A percentile compares a stretch with the other conserved stretches of the same genome.
These are phyloP conservation scores for Rhododendron ferrugineum DNA, from an alignment of 148 eudicot genomes.

Conservation along the genomic window DNA sequence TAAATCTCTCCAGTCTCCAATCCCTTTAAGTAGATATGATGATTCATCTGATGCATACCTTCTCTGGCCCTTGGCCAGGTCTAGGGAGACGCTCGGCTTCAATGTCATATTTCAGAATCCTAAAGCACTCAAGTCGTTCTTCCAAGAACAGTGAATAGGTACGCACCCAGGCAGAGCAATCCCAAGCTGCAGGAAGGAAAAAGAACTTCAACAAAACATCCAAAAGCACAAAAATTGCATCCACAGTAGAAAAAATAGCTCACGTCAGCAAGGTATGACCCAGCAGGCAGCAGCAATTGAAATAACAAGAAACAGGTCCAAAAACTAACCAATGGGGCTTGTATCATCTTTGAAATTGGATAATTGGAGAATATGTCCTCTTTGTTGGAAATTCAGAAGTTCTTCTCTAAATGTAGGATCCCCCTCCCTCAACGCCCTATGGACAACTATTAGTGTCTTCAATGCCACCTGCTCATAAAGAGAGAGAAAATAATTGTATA, in stretches of 20 bases:
- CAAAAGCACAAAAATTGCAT: neutral
- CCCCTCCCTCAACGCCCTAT: constrained; percentile 85
- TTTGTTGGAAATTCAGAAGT: constrained; percentile 73
- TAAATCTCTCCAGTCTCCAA: neutral
- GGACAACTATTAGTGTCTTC: constrained; percentile 87
- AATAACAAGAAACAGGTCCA: neutral
- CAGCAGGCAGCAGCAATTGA: neutral
- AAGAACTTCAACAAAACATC: neutral
- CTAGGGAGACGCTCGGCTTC: constrained; percentile 93
- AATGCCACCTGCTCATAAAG: constrained; percentile 73
- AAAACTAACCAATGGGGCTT: constrained; percentile 72
- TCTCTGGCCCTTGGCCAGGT: constrained; percentile 82
- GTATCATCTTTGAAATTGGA: constrained; percentile 98
- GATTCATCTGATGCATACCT: constrained; percentile 39
- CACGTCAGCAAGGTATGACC: neutral
- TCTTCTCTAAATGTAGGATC: constrained; percentile 98
- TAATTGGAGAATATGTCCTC: constrained; percentile 70
- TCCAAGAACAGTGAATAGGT: constrained; percentile 90
- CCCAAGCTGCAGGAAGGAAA: constrained; percentile 69
- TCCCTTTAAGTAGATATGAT: neutral
- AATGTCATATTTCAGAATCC: constrained; percentile 88
- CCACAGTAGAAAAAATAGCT: neutral
- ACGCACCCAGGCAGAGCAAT: constrained; percentile 97
- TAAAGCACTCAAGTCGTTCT: constrained; percentile 92
- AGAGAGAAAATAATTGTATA: neutral